Base-by-base conservation (phyloP, 345 rosid species). In the Acer negundo region DNA sequence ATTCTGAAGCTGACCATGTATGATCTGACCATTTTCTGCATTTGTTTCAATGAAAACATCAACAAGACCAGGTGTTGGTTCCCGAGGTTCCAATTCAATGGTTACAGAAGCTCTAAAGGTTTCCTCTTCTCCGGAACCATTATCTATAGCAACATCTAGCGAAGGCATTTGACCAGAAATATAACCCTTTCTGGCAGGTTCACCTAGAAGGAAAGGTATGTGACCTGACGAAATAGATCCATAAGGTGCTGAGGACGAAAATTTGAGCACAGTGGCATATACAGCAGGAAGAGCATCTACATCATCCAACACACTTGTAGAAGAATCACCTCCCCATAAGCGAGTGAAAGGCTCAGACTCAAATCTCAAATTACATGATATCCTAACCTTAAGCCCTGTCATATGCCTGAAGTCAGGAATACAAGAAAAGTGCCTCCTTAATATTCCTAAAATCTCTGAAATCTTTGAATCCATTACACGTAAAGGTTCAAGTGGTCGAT, bases 1-100 rank as follows among this genome's bases (percentile, higher is more conserved):
- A 78, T 87, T 86, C 74, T 87, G 92, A 79, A 95, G 93, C 85
- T 90, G 92, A 22, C 97, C 97, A 8, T 76, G 77, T 74, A 93
- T 88, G 66, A 95, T 86, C 82, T 92, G 96, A 76, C 97, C 98
- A 83, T 79, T 87, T 82, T 89, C 98, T 44, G 89, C 86, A 80
- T 89, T 93, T 78, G 99, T 88, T 86, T 95, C 98, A 69, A 95
- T 84, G n/a, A 76, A 90, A 79, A 91, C 94, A 79, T 95, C 94
- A 16, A 95, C 93, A 72, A 93, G 80, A 80, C 99, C 98, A 0
- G 99, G 97, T 49, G 98, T 87, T 58, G 99, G 99, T 75, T 95
- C 99, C 74, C 77, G 86, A 49, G 99, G 98, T 75, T 91, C 94
- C 61, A 95, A 66, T 75, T 90, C 92, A 70, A 95, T 81, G 78